Conservation (phyloP, 208 protist species). For the Wallacemonas collosoma region DNA sequence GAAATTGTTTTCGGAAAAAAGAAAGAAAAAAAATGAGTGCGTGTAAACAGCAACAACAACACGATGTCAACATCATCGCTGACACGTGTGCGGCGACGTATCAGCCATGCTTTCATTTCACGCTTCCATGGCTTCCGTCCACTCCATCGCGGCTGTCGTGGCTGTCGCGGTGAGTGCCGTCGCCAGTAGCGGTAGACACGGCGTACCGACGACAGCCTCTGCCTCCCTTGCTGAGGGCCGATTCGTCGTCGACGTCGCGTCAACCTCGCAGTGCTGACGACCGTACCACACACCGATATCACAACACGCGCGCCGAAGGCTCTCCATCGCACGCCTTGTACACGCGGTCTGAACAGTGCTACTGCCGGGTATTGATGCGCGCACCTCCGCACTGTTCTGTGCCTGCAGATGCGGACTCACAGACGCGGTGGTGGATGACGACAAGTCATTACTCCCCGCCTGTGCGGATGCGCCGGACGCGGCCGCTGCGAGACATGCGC, state of each 20-base stretch:
- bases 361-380: too few species aligned
- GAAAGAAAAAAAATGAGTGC: conserved; percentile 7
- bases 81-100: neutral
- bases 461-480: neutral
- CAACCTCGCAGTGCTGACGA: neutral
- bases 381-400: neutral
- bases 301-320: neutral
- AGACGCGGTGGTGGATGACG: neutral
- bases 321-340: conserved; percentile 11
- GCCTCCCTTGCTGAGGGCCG: too few species aligned
- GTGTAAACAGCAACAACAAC: neutral
- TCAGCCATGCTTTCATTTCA: neutral
- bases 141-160: neutral
- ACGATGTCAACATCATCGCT: too few species aligned
- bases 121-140: neutral
- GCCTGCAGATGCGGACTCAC: neutral
- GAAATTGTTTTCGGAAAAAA: neutral
- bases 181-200: neutral
- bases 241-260: neutral
- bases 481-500: neutral
- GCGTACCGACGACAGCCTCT: too few species aligned
- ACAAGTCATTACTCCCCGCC: neutral
- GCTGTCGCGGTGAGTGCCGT: conserved; percentile 2
- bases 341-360: neutral
- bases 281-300: conserved; percentile 1